These are phyloP conservation scores for Xylaria sp. DNA, from an alignment of 2,329 filamentous ascomycete species.

Conservation along the genomic window DNA sequence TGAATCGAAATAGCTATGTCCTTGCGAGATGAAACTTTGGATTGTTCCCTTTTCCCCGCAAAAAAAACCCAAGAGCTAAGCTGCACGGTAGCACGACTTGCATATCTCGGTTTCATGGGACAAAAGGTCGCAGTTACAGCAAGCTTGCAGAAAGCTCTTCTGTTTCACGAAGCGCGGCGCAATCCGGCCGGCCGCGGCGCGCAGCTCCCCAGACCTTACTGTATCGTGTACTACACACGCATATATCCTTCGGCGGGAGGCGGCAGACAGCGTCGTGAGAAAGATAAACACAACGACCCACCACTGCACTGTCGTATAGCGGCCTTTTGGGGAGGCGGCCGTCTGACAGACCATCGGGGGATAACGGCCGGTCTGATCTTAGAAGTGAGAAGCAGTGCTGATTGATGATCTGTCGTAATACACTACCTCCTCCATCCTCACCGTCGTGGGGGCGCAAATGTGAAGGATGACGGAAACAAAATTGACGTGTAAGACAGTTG, in stretches of 20 bases:
- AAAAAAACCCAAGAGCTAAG: neutral
- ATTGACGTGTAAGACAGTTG: slow-evolving; percentile 7
- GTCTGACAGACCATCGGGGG: neutral
- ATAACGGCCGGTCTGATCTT: neutral
- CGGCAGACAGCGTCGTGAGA: neutral
- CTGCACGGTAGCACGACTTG: slow-evolving; percentile 17
- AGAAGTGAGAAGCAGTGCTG: neutral
- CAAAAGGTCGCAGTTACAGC: neutral
- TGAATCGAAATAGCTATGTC: slow-evolving; percentile 11
- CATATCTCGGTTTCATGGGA: slow-evolving; percentile 16
- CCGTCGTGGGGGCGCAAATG: neutral
- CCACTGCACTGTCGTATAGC: neutral
- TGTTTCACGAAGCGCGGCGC: slow-evolving; percentile 36
- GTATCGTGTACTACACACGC: neutral
- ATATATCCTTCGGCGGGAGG: neutral
- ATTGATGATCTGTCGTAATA: slow-evolving; percentile 6
- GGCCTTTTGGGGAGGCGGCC: neutral
- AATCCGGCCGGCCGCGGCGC: slow-evolving; percentile 30
- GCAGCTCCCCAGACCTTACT: slow-evolving; percentile 14
- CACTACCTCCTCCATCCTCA: neutral
- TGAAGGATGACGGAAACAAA: neutral
- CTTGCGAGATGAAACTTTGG: slow-evolving; percentile 5
- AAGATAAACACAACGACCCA: neutral
- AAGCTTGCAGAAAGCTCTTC: slow-evolving; percentile 5
- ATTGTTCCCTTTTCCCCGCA: slow-evolving; percentile 12